These are phyloP conservation scores for Penicillium malachiteum DNA, from an alignment of 495 filamentous ascomycete species.

Conservation along the genomic window DNA sequence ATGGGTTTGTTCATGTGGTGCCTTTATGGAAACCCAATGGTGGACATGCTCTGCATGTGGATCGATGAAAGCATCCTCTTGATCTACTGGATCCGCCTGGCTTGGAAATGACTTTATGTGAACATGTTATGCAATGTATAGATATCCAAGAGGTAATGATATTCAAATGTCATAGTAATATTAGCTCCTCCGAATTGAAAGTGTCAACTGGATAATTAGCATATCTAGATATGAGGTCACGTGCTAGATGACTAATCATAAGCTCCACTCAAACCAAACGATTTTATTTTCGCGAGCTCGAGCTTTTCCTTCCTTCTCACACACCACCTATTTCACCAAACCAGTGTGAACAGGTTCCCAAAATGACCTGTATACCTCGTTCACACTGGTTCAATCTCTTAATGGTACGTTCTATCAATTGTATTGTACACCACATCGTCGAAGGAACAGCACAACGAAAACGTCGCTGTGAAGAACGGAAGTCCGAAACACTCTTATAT, in stretches of 20 bases:
- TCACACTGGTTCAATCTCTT: conserved; percentile 2
- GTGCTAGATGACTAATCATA: conserved; percentile 15
- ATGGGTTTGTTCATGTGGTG: conserved; percentile 73
- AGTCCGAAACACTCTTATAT: conserved; percentile 30
- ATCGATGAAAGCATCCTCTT: conserved; percentile 62
- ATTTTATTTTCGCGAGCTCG: conserved; percentile 15
- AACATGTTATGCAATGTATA: neutral
- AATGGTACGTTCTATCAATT: conserved; percentile 12
- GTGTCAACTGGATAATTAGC: neutral
- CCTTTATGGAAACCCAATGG: conserved; percentile 68
- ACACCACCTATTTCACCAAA: neutral
- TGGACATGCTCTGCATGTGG: conserved; percentile 76
- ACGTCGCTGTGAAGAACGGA: conserved; percentile 7
- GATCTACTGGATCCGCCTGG: neutral
- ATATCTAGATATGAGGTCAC: neutral
- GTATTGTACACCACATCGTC: neutral
- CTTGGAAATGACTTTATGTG: neutral
- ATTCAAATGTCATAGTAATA: too few species aligned
- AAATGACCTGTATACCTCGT: conserved; percentile 4
- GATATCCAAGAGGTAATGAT: too few species aligned
- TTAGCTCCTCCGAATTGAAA: too few species aligned
- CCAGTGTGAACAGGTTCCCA: conserved; percentile 13
- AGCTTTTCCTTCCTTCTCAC: conserved; percentile 3
- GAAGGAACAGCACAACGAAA: neutral
- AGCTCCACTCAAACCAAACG: conserved; percentile 10